Evolutionary conservation across 306 rosid species (phyloP).

Genomic region (Ziziphus jujuba): DNA sequence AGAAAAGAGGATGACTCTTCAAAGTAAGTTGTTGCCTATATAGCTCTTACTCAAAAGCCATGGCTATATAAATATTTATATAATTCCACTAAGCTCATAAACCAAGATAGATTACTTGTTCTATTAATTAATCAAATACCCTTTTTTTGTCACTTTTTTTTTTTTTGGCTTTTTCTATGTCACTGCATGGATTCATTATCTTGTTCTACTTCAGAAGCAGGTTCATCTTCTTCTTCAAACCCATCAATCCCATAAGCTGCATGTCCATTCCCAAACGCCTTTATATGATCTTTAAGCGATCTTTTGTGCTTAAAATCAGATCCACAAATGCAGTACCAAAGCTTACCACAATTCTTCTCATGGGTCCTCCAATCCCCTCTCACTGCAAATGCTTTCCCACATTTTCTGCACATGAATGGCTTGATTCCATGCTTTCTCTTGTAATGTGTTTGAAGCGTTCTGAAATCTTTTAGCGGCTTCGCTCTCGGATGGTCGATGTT

Average conservation of each 20-base stretch:
- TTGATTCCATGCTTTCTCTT: slow-evolving; percentile 95
- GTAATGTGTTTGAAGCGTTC: slow-evolving; percentile 96
- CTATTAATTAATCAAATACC: too few relatives aligned
- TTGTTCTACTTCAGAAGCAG: slow-evolving; percentile 94
- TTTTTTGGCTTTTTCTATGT: background rate
- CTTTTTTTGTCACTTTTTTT: too few relatives aligned
- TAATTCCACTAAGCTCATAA: slow-evolving; percentile 14
- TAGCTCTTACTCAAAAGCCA: slow-evolving; percentile 35
- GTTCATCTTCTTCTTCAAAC: slow-evolving; percentile 89
- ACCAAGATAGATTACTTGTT: background rate
- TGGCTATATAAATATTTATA: background rate
- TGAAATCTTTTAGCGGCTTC: slow-evolving; percentile 85
- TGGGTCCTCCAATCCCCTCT: slow-evolving; percentile 98
- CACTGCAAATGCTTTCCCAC: slow-evolving; percentile 94
- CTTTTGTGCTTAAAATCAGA: slow-evolving; percentile 97
- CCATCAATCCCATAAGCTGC: slow-evolving; percentile 76
- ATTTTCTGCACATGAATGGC: slow-evolving; percentile 94
- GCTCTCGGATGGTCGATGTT: slow-evolving; percentile 94
- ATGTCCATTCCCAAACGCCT: slow-evolving; percentile 88
- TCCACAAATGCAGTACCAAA: slow-evolving; percentile 95
- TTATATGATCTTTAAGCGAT: slow-evolving; percentile 87
- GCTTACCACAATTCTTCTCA: slow-evolving; percentile 95
- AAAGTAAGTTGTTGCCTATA: slow-evolving; percentile 31
- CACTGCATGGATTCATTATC: slow-evolving; percentile 66
- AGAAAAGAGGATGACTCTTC: slow-evolving; percentile 20